phyloP scores from a whole-genome alignment of 2,329 filamentous ascomycete genomes.

The Pleoardoris graminearum region DNA sequence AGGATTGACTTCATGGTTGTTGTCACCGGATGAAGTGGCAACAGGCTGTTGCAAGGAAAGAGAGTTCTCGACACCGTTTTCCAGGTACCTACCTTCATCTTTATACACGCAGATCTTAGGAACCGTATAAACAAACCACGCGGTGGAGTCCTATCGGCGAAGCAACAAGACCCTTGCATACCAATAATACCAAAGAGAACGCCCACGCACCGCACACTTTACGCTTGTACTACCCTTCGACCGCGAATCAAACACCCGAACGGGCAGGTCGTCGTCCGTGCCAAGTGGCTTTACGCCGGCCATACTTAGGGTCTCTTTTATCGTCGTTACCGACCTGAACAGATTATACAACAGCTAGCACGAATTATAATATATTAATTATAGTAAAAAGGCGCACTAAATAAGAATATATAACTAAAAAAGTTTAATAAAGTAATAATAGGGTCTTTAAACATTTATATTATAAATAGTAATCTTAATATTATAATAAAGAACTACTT shows the following conservation, averaged over 20 bases:
- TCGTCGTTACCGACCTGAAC: too few relatives aligned
- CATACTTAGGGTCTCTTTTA: too few relatives aligned
- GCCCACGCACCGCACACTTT: constrained; percentile 9
- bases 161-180: constrained; percentile 1
- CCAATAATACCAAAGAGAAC: constrained; percentile 5
- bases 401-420: too few relatives aligned
- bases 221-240: constrained; percentile 14
- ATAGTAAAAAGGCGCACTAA: too few relatives aligned
- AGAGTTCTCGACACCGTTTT: not conserved
- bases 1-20: constrained; percentile 37
- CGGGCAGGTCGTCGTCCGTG: constrained; percentile 29
- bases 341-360: too few relatives aligned
- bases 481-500: too few relatives aligned
- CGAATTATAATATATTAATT: too few relatives aligned
- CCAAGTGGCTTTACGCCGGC: constrained; percentile 20
- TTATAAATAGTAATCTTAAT: too few relatives aligned
- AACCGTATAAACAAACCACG: not conserved
- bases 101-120: constrained; percentile 19
- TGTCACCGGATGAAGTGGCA: not conserved
- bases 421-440: too few relatives aligned
- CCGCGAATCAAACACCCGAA: constrained; percentile 19
- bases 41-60: not conserved
- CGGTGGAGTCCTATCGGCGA: not conserved
- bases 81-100: constrained; percentile 7
- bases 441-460: too few relatives aligned